A percentile compares a stretch with the other conserved stretches of the same genome.
These are phyloP conservation scores for Vairimorpha apis DNA, from an alignment of 371 early-diverging fungal genomes.

Conservation along the genomic window DNA sequence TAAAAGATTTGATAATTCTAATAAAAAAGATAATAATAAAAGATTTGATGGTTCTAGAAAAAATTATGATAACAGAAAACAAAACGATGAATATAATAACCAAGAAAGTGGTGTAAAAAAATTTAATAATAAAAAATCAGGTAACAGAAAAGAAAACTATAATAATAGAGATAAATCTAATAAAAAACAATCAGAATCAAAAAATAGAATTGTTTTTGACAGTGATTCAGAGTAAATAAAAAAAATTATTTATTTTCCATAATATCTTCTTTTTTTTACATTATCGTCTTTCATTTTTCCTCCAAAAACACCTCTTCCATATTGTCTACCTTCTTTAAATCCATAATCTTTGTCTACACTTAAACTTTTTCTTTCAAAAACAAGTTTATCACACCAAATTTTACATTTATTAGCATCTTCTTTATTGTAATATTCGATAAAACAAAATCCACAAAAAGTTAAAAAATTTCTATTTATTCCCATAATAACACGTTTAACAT, in stretches of 20 bases:
- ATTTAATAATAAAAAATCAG: not conserved
- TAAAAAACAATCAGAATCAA: not conserved
- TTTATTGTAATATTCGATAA: constrained; percentile 58
- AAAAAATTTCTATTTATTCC: constrained; percentile 58
- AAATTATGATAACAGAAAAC: constrained; percentile 11
- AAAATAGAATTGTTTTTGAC: constrained; percentile 30
- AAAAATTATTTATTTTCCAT: not conserved
- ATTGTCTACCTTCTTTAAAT: constrained; percentile 62
- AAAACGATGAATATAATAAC: not conserved
- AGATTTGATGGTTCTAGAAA: not conserved
- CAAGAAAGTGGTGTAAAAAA: not conserved
- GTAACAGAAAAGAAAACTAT: not conserved
- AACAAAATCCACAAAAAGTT: constrained; percentile 61
- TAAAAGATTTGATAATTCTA: not conserved
- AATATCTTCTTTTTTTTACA: constrained; percentile 22
- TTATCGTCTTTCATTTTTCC: constrained; percentile 49
- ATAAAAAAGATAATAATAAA: not conserved
- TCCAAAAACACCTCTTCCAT: constrained; percentile 62
- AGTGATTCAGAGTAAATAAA: constrained; percentile 25
- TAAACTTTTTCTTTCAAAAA: constrained; percentile 45
- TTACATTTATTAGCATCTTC: constrained; percentile 38
- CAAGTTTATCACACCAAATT: constrained; percentile 37
- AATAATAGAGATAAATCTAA: not conserved
- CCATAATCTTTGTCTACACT: constrained; percentile 62
- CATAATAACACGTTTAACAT: constrained; percentile 60